Evolutionary conservation across 495 filamentous ascomycete genomes (phyloP).

Genomic region (Astrocystis sublimbata): DNA sequence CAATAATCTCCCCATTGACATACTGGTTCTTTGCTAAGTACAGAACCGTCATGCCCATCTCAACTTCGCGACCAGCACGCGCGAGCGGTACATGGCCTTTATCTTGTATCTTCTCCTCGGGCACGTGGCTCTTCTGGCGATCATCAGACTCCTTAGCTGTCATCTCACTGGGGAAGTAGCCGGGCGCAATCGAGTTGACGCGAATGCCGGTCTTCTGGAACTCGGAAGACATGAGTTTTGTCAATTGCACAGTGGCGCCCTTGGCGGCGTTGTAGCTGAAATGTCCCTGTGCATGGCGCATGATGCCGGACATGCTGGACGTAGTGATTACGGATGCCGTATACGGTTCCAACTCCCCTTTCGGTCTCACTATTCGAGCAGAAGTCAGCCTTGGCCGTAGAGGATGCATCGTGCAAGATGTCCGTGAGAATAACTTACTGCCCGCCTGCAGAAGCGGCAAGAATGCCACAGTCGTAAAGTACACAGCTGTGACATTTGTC

Average conservation of each 20-base stretch:
- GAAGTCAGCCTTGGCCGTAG: background rate
- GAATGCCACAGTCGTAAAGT: slow-evolving; percentile 65
- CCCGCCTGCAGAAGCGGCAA: slow-evolving; percentile 53
- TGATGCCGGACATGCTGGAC: slow-evolving; percentile 59
- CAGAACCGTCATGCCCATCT: slow-evolving; percentile 59
- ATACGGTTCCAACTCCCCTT: slow-evolving; percentile 42
- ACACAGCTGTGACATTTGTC: slow-evolving; percentile 62
- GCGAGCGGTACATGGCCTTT: slow-evolving; percentile 56
- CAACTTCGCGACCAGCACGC: slow-evolving; percentile 54
- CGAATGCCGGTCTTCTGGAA: slow-evolving; percentile 58
- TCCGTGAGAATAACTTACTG: slow-evolving; percentile 20
- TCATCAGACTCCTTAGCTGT: slow-evolving; percentile 58
- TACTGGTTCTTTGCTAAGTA: slow-evolving; percentile 60
- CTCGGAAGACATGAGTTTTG: slow-evolving; percentile 58
- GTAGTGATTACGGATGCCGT: slow-evolving; percentile 58
- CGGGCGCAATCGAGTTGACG: slow-evolving; percentile 65
- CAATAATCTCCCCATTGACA: slow-evolving; percentile 63
- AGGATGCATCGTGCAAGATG: background rate
- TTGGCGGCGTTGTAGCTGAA: slow-evolving; percentile 64
- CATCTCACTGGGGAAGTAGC: slow-evolving; percentile 65
- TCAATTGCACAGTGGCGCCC: slow-evolving; percentile 59
- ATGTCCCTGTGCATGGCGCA: slow-evolving; percentile 52
- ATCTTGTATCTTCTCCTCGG: slow-evolving; percentile 50
- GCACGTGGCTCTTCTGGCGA: slow-evolving; percentile 53
- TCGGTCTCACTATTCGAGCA: slow-evolving; percentile 31